Conservation (phyloP, 2,329 filamentous ascomycete species). For the Endocalyx cinctus region DNA sequence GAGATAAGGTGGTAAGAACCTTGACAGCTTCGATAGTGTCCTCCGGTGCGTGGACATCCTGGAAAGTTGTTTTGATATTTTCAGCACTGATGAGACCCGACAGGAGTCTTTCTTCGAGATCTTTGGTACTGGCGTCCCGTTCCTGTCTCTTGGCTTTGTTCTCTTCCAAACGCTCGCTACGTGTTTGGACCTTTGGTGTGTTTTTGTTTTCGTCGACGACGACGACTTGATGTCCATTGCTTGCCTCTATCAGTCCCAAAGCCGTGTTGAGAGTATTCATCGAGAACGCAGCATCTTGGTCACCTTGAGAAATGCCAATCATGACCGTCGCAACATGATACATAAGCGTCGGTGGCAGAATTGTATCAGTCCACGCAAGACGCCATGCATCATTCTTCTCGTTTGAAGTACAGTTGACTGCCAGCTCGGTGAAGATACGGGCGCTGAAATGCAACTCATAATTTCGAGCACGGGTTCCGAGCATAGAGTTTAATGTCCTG, state of each 20-base stretch:
- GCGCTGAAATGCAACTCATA: no score
- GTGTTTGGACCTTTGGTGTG: conserved; percentile 8
- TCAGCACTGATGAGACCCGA: conserved; percentile 76
- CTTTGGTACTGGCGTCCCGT: conserved; percentile 48
- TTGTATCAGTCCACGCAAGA: conserved; percentile 9
- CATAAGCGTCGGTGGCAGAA: conserved; percentile 21
- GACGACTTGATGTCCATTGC: no score
- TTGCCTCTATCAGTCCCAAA: no score
- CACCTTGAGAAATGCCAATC: no score
- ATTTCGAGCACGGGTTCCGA: conserved; percentile 9
- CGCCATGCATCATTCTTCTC: conserved; percentile 4
- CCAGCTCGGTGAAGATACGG: no score
- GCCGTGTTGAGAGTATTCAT: no score
- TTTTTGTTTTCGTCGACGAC: no score
- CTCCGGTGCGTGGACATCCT: conserved; percentile 74
- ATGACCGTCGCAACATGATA: conserved; percentile 25
- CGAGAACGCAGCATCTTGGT: no score
- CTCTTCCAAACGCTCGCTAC: conserved; percentile 20
- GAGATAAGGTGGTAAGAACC: conserved; percentile 80
- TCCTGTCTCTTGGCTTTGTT: conserved; percentile 19
- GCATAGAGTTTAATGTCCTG: conserved; percentile 18
- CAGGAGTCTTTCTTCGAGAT: conserved; percentile 78
- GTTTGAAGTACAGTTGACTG: conserved; percentile 3
- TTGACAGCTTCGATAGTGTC: conserved; percentile 86
- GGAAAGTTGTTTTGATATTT: conserved; percentile 81